A percentile compares a stretch with the other conserved stretches of the same genome.
These are phyloP conservation scores for Globisporangium uncinulatum DNA, from an alignment of 352 stramenopile species.

Conservation along the genomic window DNA sequence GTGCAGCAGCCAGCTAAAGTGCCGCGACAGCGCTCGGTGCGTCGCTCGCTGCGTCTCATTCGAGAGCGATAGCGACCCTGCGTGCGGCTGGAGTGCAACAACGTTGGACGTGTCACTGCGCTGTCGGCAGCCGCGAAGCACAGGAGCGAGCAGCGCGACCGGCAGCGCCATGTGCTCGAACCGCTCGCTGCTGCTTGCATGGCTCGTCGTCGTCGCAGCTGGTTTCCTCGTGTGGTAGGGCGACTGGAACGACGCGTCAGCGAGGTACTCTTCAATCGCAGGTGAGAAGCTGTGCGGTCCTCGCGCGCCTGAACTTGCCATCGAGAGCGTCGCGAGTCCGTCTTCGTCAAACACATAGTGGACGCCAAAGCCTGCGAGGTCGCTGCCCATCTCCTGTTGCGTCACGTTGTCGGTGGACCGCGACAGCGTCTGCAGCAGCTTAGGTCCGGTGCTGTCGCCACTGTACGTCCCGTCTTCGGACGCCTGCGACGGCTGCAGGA, in stretches of 20 bases:
- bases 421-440: constrained; percentile 36
- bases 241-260: constrained; percentile 8
- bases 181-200: constrained; percentile 12
- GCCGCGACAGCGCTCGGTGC: constrained; percentile 20
- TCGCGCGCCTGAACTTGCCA: background rate
- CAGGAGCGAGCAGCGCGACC: constrained; percentile 2
- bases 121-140: background rate
- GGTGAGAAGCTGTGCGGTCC: constrained; percentile 13
- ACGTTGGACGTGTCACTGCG: background rate
- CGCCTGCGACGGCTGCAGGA: constrained; percentile 19
- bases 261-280: constrained; percentile 8
- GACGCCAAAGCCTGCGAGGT: constrained; percentile 49
- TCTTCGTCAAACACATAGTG: constrained; percentile 42
- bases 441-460: constrained; percentile 19
- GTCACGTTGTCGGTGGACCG: constrained; percentile 20
- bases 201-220: too few relatives aligned
- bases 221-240: constrained; percentile 2
- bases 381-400: constrained; percentile 14
- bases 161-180: constrained; percentile 16
- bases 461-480: background rate
- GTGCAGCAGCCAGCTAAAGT: constrained; percentile 34
- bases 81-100: background rate
- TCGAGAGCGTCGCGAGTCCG: constrained; percentile 11
- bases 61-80: constrained; percentile 28
- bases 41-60: constrained; percentile 16